Evolutionary conservation across 1,284 basidiomycete species (phyloP).

Genomic region (Malassezia nana): DNA sequence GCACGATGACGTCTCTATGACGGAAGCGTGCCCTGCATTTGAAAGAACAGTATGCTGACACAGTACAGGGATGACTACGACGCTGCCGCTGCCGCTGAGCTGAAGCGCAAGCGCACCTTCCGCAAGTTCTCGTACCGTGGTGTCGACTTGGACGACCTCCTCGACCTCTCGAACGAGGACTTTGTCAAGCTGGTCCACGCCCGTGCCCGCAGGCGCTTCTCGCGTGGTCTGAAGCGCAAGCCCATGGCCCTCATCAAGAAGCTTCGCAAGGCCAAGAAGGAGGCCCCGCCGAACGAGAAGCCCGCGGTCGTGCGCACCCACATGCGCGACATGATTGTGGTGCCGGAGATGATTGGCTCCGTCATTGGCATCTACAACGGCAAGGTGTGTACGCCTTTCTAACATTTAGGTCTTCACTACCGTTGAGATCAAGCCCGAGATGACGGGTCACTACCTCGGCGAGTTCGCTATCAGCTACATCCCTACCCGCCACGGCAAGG

Average conservation of each 20-base stretch:
- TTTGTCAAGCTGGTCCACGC: slow-evolving; percentile 80
- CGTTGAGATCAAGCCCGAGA: slow-evolving; percentile 84
- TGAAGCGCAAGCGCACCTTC: slow-evolving; percentile 82
- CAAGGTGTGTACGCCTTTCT: slow-evolving; percentile 56
- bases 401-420: slow-evolving; percentile 32
- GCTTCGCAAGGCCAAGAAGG: slow-evolving; percentile 98
- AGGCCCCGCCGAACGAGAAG: slow-evolving; percentile 95
- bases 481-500: slow-evolving; percentile 86
- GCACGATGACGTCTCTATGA: slow-evolving; percentile 2
- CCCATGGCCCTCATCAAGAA: slow-evolving; percentile 99
- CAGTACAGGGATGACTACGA: slow-evolving; percentile 47
- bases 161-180: slow-evolving; percentile 83
- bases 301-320: slow-evolving; percentile 98
- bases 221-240: slow-evolving; percentile 94
- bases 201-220: slow-evolving; percentile 95
- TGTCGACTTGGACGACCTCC: slow-evolving; percentile 74
- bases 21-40: background rate
- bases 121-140: slow-evolving; percentile 98
- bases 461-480: slow-evolving; percentile 80
- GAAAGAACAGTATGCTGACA: slow-evolving; percentile 4
- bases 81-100: slow-evolving; percentile 48
- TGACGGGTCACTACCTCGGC: slow-evolving; percentile 93
- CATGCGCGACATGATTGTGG: slow-evolving; percentile 98
- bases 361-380: slow-evolving; percentile 65
- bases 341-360: slow-evolving; percentile 98